These are phyloP conservation scores for Porcisia hertigi DNA, from an alignment of 208 protist genomes.

Conservation along the genomic window DNA sequence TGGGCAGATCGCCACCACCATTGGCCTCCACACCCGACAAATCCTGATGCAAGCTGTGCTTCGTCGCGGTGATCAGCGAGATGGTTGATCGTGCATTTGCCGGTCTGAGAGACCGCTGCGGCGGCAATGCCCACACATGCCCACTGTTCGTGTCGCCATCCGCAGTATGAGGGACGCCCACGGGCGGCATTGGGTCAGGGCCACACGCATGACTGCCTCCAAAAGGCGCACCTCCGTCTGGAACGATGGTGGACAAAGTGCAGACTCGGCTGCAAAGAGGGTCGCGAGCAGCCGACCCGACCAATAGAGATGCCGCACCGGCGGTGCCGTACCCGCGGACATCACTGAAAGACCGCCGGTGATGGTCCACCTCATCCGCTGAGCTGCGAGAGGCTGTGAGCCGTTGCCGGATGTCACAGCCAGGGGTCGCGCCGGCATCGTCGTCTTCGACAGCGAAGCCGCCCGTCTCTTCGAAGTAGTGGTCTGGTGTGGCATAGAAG, in stretches of 20 bases:
- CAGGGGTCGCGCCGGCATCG: background rate
- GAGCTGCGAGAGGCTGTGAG: background rate
- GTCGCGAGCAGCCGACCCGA: too few relatives aligned
- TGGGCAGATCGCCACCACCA: background rate
- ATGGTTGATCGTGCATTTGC: background rate
- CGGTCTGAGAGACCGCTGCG: background rate
- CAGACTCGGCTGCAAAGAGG: too few relatives aligned
- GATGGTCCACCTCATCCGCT: background rate
- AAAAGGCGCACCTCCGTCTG: background rate
- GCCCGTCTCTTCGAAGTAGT: background rate
- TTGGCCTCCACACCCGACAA: background rate
- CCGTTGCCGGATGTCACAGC: background rate
- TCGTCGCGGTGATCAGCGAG: background rate
- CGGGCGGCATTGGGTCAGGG: background rate
- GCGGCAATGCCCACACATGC: background rate
- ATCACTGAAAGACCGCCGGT: background rate
- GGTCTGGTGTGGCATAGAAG: conserved; percentile 7
- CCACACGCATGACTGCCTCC: background rate
- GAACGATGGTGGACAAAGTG: background rate
- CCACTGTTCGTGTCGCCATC: background rate
- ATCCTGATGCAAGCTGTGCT: background rate
- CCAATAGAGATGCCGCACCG: background rate
- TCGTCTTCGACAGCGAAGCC: conserved; percentile 6
- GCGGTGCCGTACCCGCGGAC: background rate
- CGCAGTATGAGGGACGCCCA: background rate